Conservation (phyloP, 768 basidiomycete genomes). For the Leccinum uliginosum region DNA sequence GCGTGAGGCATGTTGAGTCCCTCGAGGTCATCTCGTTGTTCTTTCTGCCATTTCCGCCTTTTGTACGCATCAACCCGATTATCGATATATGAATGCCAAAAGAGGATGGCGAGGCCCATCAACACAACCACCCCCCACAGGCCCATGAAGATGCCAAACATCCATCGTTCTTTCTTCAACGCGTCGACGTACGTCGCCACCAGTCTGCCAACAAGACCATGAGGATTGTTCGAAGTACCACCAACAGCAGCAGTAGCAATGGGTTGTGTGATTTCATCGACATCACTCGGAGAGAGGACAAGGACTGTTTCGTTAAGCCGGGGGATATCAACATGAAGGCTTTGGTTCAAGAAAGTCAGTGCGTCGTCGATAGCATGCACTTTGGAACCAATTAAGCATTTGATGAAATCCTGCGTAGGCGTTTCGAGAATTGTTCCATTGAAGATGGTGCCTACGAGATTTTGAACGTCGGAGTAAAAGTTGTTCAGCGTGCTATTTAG, state of each 20-base stretch:
- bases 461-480: conserved; percentile 86
- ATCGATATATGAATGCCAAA: conserved; percentile 68
- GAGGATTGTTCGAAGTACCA: conserved; percentile 43
- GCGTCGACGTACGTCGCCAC: conserved; percentile 68
- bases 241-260: conserved; percentile 83
- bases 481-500: conserved; percentile 82
- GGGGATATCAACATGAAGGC: conserved; percentile 78
- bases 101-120: conserved; percentile 65
- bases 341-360: conserved; percentile 87
- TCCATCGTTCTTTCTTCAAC: conserved; percentile 76
- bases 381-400: conserved; percentile 89
- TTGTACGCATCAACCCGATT: conserved; percentile 43
- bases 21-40: conserved; percentile 48
- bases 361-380: conserved; percentile 82
- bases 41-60: conserved; percentile 46
- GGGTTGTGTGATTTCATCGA: conserved; percentile 73
- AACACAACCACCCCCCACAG: conserved; percentile 83
- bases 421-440: conserved; percentile 77
- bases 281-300: conserved; percentile 64
- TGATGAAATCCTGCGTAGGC: conserved; percentile 83
- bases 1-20: conserved; percentile 32
- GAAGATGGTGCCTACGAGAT: conserved; percentile 72
- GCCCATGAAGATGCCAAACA: conserved; percentile 78
- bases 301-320: conserved; percentile 72
- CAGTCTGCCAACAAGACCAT: conserved; percentile 68